Conservation (phyloP, 2,329 filamentous ascomycete genomes). For the Rutstroemia sp. region DNA sequence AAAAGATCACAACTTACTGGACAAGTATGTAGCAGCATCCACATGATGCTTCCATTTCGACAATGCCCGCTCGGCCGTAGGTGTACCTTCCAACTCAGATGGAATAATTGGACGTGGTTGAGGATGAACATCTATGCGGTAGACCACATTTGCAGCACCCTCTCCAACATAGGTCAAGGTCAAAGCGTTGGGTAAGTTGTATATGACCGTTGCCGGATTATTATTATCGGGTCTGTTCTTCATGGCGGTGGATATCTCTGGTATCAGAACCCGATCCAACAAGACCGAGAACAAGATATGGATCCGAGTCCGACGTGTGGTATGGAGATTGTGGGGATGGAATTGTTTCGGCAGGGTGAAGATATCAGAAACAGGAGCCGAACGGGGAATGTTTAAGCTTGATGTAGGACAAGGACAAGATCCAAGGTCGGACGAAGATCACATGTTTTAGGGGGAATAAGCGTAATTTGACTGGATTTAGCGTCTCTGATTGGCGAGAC, state of each 20-base stretch:
- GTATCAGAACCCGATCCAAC: neutral
- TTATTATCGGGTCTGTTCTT: neutral
- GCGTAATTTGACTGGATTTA: no score
- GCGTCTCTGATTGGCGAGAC: no score
- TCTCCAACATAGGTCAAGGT: slow-evolving; percentile 45
- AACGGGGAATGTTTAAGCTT: no score
- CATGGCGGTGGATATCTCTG: slow-evolving; percentile 3
- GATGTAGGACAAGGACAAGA: no score
- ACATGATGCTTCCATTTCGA: slow-evolving; percentile 9
- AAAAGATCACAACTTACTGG: neutral
- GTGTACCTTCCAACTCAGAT: slow-evolving; percentile 26
- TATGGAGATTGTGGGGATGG: no score
- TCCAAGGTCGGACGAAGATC: no score
- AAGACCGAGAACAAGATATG: neutral
- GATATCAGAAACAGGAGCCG: no score
- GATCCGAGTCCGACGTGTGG: neutral
- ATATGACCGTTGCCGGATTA: neutral
- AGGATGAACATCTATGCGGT: slow-evolving; percentile 42
- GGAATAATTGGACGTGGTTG: slow-evolving; percentile 16
- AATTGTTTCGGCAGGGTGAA: no score
- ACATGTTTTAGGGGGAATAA: no score
- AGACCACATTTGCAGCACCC: slow-evolving; percentile 72
- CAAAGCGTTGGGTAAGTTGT: neutral
- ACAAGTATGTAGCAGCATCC: neutral
- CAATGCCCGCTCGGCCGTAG: slow-evolving; percentile 17